Percentiles rank a stretch among this genome's conserved stretches.
Conservation (phyloP, 805 yeast species). For the Candida michaelii region DNA sequence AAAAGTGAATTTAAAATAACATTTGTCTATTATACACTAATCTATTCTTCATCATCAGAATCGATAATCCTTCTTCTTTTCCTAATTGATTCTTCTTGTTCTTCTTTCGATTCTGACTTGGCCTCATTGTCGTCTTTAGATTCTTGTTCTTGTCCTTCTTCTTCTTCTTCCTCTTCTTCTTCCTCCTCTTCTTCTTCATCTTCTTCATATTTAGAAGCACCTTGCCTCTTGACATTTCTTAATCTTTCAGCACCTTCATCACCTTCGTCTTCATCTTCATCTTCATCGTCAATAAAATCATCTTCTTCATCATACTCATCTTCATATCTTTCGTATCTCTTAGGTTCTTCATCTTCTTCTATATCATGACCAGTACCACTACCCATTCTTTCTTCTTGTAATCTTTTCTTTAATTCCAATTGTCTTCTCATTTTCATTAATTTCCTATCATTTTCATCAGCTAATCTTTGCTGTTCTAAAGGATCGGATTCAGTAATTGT, state of each 20-base stretch:
- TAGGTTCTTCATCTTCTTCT: slow-evolving; percentile 31
- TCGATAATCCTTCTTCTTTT: slow-evolving; percentile 51
- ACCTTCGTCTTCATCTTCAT: slow-evolving; percentile 45
- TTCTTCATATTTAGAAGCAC: slow-evolving; percentile 47
- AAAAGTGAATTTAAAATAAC: not conserved
- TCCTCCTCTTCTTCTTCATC: slow-evolving; percentile 16
- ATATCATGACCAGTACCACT: slow-evolving; percentile 16
- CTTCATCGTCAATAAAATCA: slow-evolving; percentile 45
- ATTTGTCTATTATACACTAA: slow-evolving; percentile 11
- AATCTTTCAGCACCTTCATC: slow-evolving; percentile 60
- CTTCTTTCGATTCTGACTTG: slow-evolving; percentile 12
- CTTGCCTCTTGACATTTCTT: slow-evolving; percentile 53
- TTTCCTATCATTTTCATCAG: slow-evolving; percentile 61
- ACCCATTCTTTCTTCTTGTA: slow-evolving; percentile 54
- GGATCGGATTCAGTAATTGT: slow-evolving; percentile 66
- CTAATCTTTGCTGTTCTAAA: slow-evolving; percentile 60
- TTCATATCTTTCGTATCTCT: slow-evolving; percentile 38
- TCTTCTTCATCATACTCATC: slow-evolving; percentile 41
- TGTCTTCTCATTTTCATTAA: slow-evolving; percentile 64
- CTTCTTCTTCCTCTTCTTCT: slow-evolving; percentile 39
- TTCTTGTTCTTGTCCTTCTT: slow-evolving; percentile 11
- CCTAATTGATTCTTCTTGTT: slow-evolving; percentile 34
- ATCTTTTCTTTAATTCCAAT: slow-evolving; percentile 57
- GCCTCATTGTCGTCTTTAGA: slow-evolving; percentile 2
- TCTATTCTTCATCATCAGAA: slow-evolving; percentile 55